Conservation (phyloP, 1,139 yeast species). For the Lodderomyces elongisporus region DNA sequence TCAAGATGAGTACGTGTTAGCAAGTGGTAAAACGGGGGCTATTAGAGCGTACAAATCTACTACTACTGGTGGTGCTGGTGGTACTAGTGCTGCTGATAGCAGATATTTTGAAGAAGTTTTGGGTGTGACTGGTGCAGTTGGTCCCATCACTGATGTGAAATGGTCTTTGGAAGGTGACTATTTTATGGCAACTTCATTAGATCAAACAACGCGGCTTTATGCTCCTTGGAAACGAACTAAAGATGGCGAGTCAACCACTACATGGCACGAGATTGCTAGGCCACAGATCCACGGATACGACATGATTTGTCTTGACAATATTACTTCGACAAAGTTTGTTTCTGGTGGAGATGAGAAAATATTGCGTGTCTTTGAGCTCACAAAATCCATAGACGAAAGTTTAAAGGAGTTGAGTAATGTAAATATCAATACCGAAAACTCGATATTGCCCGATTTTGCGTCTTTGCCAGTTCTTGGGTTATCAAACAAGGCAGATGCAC, state of each 20-base stretch:
- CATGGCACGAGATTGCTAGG: constrained; percentile 91
- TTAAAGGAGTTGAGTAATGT: constrained; percentile 53
- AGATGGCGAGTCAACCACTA: constrained; percentile 10
- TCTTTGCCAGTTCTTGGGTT: constrained; percentile 90
- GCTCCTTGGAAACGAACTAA: constrained; percentile 52
- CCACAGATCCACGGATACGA: constrained; percentile 99
- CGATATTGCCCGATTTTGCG: constrained; percentile 67
- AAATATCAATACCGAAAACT: constrained; percentile 18
- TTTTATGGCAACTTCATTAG: constrained; percentile 71
- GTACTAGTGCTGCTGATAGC: constrained; percentile 26
- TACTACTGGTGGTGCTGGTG: too few relatives aligned
- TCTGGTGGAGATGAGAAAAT: constrained; percentile 97
- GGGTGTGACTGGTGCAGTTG: constrained; percentile 74
- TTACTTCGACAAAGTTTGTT: constrained; percentile 61
- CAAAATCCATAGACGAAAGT: constrained; percentile 68
- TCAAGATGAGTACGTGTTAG: constrained; percentile 50
- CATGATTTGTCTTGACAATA: constrained; percentile 75
- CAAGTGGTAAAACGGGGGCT: constrained; percentile 90
- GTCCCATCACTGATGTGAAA: constrained; percentile 68
- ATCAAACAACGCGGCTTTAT: constrained; percentile 86
- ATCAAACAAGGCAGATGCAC: constrained; percentile 79
- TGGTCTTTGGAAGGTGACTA: constrained; percentile 74
- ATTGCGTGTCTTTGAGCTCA: constrained; percentile 82
- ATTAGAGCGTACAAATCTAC: constrained; percentile 71
- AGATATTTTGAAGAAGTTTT: constrained; percentile 49